Base-by-base conservation (phyloP, 2,329 filamentous ascomycete species). In the Ophiostoma pallidulum region DNA sequence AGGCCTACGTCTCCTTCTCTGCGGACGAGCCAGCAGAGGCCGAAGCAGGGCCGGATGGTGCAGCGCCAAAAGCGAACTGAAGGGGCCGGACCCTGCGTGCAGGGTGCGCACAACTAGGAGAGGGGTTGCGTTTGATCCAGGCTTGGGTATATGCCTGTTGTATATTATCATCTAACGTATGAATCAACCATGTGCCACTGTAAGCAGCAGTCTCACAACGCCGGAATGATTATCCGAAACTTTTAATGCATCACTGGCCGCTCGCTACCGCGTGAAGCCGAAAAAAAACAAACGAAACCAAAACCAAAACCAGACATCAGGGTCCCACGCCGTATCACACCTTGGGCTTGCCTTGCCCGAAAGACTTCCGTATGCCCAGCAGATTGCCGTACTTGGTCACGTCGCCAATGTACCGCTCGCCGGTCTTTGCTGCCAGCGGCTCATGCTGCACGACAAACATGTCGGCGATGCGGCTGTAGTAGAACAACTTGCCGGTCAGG, bases 391-490 rank as follows among this genome's bases (percentile, higher is more conserved):
- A 45, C 40, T 49, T 50, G 37, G 53, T 36, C 12, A 57, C 52
- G 4, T 57, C 49, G 14, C 53, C 55, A 6, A 56, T 35, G 33
- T 39, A 67, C 0, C 58, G 52, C 8, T 69, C 53, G 1, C 64
- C 63, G 55, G 70, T 69, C 29, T 61, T 67, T 6, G 65, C 66
- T 2, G 76, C 78, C 36, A 92, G 68, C 47, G 70, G 66, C 50
- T 78, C 72, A 73, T 91, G 92, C 69, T 96, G 90, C 48, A 94
- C 88, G 45, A 94, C 63, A 58, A 94, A 86, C 41, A 82, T 68
- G 64, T 94, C 86, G 41, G 85, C 85, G 35, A 94, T 65, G 39
- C 71, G 67, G 2, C 69, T 69, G 54, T 70, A 67, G 49, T 83
- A 66, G 49, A 98, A 69, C 32, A 97, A 67, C 60, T 78, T 82